Percentiles rank a stretch among this genome's conserved stretches.
These are phyloP conservation scores for Wallemia ichthyophaga DNA, from an alignment of 1,284 basidiomycete species.

Conservation along the genomic window DNA sequence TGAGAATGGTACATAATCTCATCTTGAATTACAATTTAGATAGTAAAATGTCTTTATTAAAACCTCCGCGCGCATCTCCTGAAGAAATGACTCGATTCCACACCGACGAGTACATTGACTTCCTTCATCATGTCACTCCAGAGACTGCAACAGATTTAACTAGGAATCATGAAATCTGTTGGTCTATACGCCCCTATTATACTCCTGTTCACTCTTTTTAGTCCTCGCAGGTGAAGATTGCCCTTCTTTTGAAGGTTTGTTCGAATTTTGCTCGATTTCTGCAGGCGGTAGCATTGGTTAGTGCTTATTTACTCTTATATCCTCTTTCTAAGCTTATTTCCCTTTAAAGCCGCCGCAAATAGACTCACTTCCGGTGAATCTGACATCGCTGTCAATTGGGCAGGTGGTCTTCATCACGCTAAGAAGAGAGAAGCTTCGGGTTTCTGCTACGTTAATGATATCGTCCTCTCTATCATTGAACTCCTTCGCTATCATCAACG, in stretches of 20 bases:
- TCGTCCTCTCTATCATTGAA: slow-evolving; percentile 66
- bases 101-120: slow-evolving; percentile 90
- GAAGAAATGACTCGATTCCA: slow-evolving; percentile 76
- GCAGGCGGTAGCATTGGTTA: slow-evolving; percentile 61
- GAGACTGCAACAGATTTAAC: slow-evolving; percentile 62
- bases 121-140: slow-evolving; percentile 57
- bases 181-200: background rate
- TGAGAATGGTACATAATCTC: slow-evolving; percentile 72
- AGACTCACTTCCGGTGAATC: slow-evolving; percentile 48
- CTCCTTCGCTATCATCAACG: slow-evolving; percentile 48
- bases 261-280: slow-evolving; percentile 88
- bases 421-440: slow-evolving; percentile 89
- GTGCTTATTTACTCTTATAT: background rate
- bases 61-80: slow-evolving; percentile 45
- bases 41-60: slow-evolving; percentile 49
- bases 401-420: slow-evolving; percentile 86
- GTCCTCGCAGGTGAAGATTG: slow-evolving; percentile 82
- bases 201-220: slow-evolving; percentile 13
- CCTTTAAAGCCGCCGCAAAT: slow-evolving; percentile 39
- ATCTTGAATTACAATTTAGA: slow-evolving; percentile 71
- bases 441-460: slow-evolving; percentile 95
- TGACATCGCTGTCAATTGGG: slow-evolving; percentile 93
- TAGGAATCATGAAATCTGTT: slow-evolving; percentile 51
- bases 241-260: slow-evolving; percentile 81
- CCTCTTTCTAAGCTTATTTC: slow-evolving; percentile 17